Conservation (phyloP, 768 basidiomycete species). For the Amylocystis lapponica region DNA sequence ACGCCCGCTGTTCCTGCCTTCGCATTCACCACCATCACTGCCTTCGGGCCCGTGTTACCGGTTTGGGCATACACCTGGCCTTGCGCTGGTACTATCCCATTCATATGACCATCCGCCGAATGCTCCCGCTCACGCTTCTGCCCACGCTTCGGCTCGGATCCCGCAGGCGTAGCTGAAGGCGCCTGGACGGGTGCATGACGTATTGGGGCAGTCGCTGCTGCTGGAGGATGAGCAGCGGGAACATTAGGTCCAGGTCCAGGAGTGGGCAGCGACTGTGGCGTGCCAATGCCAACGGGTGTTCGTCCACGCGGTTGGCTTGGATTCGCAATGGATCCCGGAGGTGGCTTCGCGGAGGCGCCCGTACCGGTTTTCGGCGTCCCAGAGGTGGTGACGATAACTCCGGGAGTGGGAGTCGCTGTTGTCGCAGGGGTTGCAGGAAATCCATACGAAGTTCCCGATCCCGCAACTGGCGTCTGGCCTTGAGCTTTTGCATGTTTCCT, state of each 20-base stretch:
- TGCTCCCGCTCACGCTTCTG: constrained; percentile 21
- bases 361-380: constrained; percentile 18
- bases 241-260: constrained; percentile 8
- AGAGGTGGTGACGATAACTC: constrained; percentile 6
- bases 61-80: background rate
- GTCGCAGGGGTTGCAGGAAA: constrained; percentile 10
- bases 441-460: constrained; percentile 4
- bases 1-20: constrained; percentile 54
- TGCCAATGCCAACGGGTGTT: constrained; percentile 20
- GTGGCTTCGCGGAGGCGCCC: constrained; percentile 7
- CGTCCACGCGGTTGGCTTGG: constrained; percentile 16
- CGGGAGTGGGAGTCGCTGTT: constrained; percentile 2
- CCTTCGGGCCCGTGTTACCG: background rate
- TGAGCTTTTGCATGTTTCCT: constrained; percentile 61
- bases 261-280: constrained; percentile 15
- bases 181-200: background rate
- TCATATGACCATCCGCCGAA: constrained; percentile 8
- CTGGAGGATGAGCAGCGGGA: constrained; percentile 1
- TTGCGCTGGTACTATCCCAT: background rate
- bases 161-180: background rate
- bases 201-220: constrained; percentile 4
- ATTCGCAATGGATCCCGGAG: constrained; percentile 16
- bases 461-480: constrained; percentile 22
- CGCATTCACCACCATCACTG: constrained; percentile 36
- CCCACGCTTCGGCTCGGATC: constrained; percentile 7